These are phyloP conservation scores for Pythium inflatum DNA, from an alignment of 352 stramenopile species.

Conservation along the genomic window DNA sequence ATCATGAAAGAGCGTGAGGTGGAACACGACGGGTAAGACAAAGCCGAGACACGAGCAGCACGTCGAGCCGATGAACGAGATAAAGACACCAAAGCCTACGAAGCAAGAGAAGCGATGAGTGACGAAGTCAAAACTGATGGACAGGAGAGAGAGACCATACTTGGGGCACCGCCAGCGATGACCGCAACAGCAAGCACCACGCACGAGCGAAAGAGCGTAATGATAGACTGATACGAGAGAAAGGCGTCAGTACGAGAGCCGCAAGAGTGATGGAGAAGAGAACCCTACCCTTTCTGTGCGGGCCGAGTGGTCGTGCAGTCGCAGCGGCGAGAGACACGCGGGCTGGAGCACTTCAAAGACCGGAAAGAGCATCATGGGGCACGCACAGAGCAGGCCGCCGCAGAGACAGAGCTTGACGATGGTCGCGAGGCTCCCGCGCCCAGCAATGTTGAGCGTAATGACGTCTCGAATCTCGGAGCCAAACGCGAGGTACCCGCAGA, in stretches of 20 bases:
- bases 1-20: conserved; percentile 49
- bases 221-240: conserved; percentile 10
- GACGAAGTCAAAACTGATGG: background rate
- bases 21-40: conserved; percentile 74
- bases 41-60: conserved; percentile 80
- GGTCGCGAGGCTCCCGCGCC: conserved; percentile 43
- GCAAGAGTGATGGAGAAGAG: background rate
- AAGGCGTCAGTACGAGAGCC: background rate
- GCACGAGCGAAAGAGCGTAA: conserved; percentile 44
- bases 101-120: background rate
- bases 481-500: conserved; percentile 75
- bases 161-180: conserved; percentile 32
- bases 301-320: background rate
- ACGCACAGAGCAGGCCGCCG: conserved; percentile 76
- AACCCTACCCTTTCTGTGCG: conserved; percentile 10
- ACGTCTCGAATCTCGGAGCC: conserved; percentile 59
- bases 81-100: conserved; percentile 80
- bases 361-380: conserved; percentile 88
- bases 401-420: conserved; percentile 81
- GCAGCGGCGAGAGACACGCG: conserved; percentile 20
- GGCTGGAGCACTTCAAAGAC: conserved; percentile 57
- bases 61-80: conserved; percentile 74
- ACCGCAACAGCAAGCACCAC: conserved; percentile 41
- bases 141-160: conserved; percentile 19
- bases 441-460: conserved; percentile 80